Evolutionary conservation across 495 filamentous ascomycete species (phyloP).

Genomic region (Hapsidospora chrysogenum): DNA sequence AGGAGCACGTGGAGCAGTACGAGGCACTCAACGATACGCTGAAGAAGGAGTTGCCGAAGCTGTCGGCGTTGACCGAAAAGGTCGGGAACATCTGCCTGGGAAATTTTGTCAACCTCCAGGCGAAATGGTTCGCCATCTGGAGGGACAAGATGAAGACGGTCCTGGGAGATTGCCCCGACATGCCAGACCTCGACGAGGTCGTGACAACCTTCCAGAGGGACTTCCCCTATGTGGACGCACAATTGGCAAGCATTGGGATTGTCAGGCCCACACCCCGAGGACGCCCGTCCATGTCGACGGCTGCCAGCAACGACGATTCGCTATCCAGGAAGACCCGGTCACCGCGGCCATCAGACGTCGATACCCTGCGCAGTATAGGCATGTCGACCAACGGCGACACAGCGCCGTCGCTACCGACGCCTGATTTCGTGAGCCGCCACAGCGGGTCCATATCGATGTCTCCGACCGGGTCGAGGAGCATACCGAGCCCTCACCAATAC

Average conservation of each 20-base stretch:
- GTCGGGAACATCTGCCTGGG: constrained; percentile 63
- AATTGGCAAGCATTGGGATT: constrained; percentile 30
- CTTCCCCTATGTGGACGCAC: constrained; percentile 42
- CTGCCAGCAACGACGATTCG: constrained; percentile 15
- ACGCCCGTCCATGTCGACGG: constrained; percentile 26
- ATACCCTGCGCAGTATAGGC: constrained; percentile 25
- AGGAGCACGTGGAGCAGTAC: constrained; percentile 72
- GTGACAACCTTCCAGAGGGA: constrained; percentile 55
- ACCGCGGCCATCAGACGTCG: constrained; percentile 13
- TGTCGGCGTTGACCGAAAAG: constrained; percentile 62
- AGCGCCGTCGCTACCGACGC: constrained; percentile 42
- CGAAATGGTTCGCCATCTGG: constrained; percentile 62
- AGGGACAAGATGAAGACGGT: constrained; percentile 62
- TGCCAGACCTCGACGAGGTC: constrained; percentile 52
- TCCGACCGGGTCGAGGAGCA: constrained; percentile 19
- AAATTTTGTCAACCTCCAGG: constrained; percentile 69
- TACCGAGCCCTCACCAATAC: constrained; percentile 29
- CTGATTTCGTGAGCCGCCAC: constrained; percentile 36
- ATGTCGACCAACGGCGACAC: constrained; percentile 46
- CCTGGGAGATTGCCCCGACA: constrained; percentile 41
- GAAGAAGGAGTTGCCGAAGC: constrained; percentile 79
- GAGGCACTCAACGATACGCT: constrained; percentile 77
- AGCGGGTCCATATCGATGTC: constrained; percentile 39
- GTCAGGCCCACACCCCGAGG: constrained; percentile 24
- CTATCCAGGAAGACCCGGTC: constrained; percentile 16